Base-by-base conservation (phyloP, 2,329 filamentous ascomycete species). In the Colletotrichum neosansevieriae region DNA sequence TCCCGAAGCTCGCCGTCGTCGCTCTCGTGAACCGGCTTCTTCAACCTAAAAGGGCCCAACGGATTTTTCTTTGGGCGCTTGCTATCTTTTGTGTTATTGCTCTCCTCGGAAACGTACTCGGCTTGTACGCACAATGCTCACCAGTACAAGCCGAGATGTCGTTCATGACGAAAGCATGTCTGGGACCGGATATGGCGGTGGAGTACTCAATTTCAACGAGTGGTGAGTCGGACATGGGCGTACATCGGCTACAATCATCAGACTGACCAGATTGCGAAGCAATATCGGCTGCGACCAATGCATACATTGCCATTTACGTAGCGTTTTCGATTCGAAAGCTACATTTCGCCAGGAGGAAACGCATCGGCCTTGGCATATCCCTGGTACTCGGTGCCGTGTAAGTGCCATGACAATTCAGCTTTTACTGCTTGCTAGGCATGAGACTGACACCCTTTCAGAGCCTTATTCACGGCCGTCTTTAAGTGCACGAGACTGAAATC, bases 291-390 rank as follows among this genome's bases (percentile, higher is more conserved):
- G 65, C 40, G 24, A 68, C 65, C 3, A 68, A 83, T 66, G 72
- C 82, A 0, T 83, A 83, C 56, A 75, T 83, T 7, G 80, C 82
- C 17, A 64, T 82, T 1, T 83, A 82, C 38, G 80, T 81, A 0
- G 76, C 78, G 2, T 53, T 79, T 1, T 75, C 82, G 0, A 73
- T 83, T 0, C 79, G 70, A 17, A 72, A 73, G 9, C 71, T 83
- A 7, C 79, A 81, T 40, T 75, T 83, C 70, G 75, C 76, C 10
- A 67, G 76, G 13, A 75, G 74, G 60, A 82, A 82, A 73, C 82
- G 82, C 71, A 42, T 83, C 3, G 80, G 77, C 0, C 64, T 83
- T 1, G 74, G 74, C 0, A 69, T 72, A 38, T 77, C 81, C 0
- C 72, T 83, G 9, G 77, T 80, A 0, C 76, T 82, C 32, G 81